Conservation (phyloP, 805 yeast genomes). For the Candida qinlingensis region DNA sequence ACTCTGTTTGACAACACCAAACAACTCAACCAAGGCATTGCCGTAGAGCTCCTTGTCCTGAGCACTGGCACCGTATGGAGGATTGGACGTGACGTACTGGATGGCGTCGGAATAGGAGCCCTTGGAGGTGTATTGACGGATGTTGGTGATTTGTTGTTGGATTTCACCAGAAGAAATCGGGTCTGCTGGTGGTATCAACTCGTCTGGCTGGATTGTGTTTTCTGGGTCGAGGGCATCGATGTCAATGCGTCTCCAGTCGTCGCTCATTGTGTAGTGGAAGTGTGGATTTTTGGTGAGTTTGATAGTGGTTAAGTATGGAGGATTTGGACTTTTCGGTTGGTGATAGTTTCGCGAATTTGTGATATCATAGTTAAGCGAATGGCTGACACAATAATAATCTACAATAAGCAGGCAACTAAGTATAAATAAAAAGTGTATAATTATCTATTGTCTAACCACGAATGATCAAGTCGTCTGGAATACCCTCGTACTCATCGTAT, state of each 20-base stretch:
- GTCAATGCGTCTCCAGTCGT: conserved; percentile 92
- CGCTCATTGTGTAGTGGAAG: conserved; percentile 31
- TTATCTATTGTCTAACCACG: conserved; percentile 18
- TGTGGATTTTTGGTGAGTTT: background rate
- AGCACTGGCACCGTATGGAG: conserved; percentile 79
- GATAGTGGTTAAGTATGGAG: background rate
- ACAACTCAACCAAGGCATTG: conserved; percentile 59
- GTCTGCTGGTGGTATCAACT: conserved; percentile 44
- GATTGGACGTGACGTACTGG: conserved; percentile 53
- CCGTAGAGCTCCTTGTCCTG: conserved; percentile 47
- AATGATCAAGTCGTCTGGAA: conserved; percentile 60
- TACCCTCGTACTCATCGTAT: conserved; percentile 92
- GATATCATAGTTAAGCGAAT: background rate
- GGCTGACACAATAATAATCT: too few relatives aligned
- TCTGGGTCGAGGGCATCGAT: conserved; percentile 90
- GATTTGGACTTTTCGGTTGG: background rate
- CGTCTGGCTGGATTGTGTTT: conserved; percentile 52
- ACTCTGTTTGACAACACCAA: conserved; percentile 58
- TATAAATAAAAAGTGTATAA: background rate
- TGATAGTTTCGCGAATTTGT: background rate
- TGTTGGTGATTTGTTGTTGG: conserved; percentile 46
- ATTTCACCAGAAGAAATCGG: conserved; percentile 50
- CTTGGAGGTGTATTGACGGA: conserved; percentile 58
- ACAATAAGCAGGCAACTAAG: background rate
- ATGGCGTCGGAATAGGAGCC: conserved; percentile 73